Conservation (phyloP, 140 eudicot species). For the Ambrosia hybrid region DNA sequence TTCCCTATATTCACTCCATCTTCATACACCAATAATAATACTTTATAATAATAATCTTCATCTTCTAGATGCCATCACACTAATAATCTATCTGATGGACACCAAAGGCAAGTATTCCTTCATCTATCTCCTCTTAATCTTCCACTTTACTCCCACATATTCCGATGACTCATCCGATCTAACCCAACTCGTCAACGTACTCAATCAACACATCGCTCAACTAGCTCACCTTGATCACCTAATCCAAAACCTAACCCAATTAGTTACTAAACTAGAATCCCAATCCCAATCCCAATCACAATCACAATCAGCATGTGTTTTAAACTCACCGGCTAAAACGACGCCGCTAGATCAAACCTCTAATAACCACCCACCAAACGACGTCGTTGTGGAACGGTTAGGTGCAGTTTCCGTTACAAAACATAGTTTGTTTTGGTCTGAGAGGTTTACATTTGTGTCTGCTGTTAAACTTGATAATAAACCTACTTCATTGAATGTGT, state of each 20-base stretch:
- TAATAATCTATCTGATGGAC: slow-evolving; percentile 18
- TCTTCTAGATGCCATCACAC: slow-evolving; percentile 24
- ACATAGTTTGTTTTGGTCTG: slow-evolving; percentile 87
- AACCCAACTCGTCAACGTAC: slow-evolving; percentile 23
- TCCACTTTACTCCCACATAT: slow-evolving; percentile 23
- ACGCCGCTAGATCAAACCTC: background rate
- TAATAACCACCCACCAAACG: no score
- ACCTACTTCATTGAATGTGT: slow-evolving; percentile 65
- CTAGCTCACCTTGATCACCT: slow-evolving; percentile 66
- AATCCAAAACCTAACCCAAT: slow-evolving; percentile 54
- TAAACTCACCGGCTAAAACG: background rate
- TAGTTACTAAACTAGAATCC: slow-evolving; percentile 62
- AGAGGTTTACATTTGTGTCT: slow-evolving; percentile 76
- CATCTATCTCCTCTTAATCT: slow-evolving; percentile 37
- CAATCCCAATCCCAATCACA: no score
- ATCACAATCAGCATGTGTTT: no score
- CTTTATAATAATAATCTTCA: background rate
- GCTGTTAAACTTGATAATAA: slow-evolving; percentile 72
- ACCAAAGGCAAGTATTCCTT: slow-evolving; percentile 49
- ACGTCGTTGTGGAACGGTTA: slow-evolving; percentile 19
- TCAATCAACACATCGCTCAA: slow-evolving; percentile 53
- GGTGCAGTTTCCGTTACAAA: slow-evolving; percentile 70
- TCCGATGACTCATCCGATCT: slow-evolving; percentile 27
- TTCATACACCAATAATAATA: background rate
- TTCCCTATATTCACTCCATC: slow-evolving; percentile 26